phyloP scores from a whole-genome alignment of 768 basidiomycete genomes.

The Coprinopsis cinerea region DNA sequence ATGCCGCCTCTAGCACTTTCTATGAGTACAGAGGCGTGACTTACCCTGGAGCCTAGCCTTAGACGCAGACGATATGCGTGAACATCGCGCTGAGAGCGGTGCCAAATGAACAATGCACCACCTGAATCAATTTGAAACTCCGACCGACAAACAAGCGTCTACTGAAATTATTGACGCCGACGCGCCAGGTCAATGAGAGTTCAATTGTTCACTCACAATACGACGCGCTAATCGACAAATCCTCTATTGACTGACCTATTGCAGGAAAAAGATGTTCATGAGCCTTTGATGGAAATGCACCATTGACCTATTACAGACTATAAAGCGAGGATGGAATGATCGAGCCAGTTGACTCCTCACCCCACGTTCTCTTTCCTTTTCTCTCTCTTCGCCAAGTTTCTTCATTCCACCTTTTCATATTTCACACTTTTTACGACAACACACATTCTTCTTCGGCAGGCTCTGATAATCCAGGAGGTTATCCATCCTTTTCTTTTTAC shows the following conservation, averaged over 20 bases:
- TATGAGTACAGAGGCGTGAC: too few species aligned
- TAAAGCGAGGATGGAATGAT: not conserved
- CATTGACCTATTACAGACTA: not conserved
- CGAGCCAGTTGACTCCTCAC: not conserved
- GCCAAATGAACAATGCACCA: not conserved
- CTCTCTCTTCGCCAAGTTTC: not conserved
- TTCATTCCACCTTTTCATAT: not conserved
- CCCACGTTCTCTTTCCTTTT: not conserved
- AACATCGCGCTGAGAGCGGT: not conserved
- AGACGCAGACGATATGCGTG: too few species aligned
- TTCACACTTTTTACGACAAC: not conserved
- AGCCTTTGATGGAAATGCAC: not conserved
- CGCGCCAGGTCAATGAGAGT: not conserved
- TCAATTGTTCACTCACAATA: not conserved
- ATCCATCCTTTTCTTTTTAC: not conserved
- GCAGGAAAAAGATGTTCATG: too few species aligned
- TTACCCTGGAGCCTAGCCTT: too few species aligned
- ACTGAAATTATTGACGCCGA: not conserved
- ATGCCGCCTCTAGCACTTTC: too few species aligned
- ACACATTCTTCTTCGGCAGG: not conserved
- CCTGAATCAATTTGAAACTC: not conserved
- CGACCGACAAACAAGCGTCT: not conserved
- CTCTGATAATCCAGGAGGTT: conserved; percentile 3
- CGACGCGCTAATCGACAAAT: not conserved
- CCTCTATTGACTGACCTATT: too few species aligned